Conservation (phyloP, 2,329 filamentous ascomycete genomes). For the Anisogramma anomala region DNA sequence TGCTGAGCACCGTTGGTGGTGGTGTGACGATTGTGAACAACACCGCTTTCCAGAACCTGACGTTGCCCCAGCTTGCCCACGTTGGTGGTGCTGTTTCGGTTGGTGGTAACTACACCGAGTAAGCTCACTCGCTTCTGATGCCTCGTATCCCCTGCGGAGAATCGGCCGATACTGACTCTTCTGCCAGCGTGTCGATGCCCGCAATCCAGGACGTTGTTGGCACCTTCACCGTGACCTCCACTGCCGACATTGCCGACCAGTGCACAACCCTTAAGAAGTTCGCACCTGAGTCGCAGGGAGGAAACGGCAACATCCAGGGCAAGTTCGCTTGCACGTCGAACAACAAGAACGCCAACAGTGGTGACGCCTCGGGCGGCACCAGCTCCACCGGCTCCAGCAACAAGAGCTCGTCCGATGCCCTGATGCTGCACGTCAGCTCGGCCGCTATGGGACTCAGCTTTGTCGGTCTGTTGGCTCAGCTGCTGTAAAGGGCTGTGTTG, state of each 20-base stretch:
- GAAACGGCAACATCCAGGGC: constrained; percentile 35
- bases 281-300: constrained; percentile 23
- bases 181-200: constrained; percentile 56
- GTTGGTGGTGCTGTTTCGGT: constrained; percentile 76
- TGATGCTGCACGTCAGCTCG: constrained; percentile 36
- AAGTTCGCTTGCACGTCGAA: constrained; percentile 38
- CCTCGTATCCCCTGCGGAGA: no score
- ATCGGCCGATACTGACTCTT: constrained; percentile 21
- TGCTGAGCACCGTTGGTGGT: constrained; percentile 58
- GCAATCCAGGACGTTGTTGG: constrained; percentile 56
- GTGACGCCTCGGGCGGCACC: constrained; percentile 25
- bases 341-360: constrained; percentile 41
- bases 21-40: constrained; percentile 86
- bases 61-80: constrained; percentile 55
- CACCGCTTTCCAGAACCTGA: constrained; percentile 55
- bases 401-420: constrained; percentile 28
- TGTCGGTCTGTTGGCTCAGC: constrained; percentile 36
- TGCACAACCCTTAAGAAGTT: constrained; percentile 44
- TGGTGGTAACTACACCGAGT: constrained; percentile 74
- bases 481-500: constrained; percentile 33
- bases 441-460: constrained; percentile 36
- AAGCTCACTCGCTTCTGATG: no score
- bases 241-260: constrained; percentile 44
- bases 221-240: constrained; percentile 58
- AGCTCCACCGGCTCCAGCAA: constrained; percentile 20